phyloP scores from a whole-genome alignment of 371 early-diverging fungal species.

The Gilbertella persicaria region DNA sequence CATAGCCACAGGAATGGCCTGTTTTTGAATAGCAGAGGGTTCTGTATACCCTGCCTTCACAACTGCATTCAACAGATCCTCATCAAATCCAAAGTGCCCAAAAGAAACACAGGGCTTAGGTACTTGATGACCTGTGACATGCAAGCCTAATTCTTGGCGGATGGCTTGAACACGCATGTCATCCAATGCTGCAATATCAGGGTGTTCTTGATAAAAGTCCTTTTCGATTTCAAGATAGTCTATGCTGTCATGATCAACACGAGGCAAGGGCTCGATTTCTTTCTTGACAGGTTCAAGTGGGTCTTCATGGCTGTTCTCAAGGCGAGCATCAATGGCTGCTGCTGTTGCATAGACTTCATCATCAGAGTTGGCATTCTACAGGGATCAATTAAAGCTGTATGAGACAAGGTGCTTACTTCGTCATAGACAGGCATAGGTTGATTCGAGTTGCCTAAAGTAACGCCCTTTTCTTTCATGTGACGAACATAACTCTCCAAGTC shows the following conservation, averaged over 20 bases:
- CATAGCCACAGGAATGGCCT: conserved; percentile 76
- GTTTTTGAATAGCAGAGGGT: conserved; percentile 82
- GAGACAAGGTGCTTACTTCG: conserved; percentile 38
- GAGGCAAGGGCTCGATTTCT: conserved; percentile 69
- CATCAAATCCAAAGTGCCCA: conserved; percentile 86
- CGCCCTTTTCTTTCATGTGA: conserved; percentile 76
- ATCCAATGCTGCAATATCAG: conserved; percentile 64
- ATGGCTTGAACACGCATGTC: conserved; percentile 58
- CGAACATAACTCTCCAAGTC: conserved; percentile 77
- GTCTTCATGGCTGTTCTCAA: conserved; percentile 28
- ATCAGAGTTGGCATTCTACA: conserved; percentile 74
- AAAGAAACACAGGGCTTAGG: conserved; percentile 87
- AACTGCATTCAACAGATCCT: conserved; percentile 65
- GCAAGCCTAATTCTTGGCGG: conserved; percentile 61
- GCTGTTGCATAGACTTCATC: conserved; percentile 89
- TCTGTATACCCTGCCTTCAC: conserved; percentile 64
- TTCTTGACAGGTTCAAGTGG: conserved; percentile 29
- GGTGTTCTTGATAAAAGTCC: conserved; percentile 82
- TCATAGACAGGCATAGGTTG: conserved; percentile 44
- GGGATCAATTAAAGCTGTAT: conserved; percentile 2
- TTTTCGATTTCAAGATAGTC: conserved; percentile 79
- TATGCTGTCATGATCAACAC: conserved; percentile 74
- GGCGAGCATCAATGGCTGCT: conserved; percentile 68
- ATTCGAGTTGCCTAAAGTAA: conserved; percentile 61
- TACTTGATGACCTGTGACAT: conserved; percentile 62